Conservation (phyloP, 108 stramenopile species). For the Aurantiochytrium sp. region DNA sequence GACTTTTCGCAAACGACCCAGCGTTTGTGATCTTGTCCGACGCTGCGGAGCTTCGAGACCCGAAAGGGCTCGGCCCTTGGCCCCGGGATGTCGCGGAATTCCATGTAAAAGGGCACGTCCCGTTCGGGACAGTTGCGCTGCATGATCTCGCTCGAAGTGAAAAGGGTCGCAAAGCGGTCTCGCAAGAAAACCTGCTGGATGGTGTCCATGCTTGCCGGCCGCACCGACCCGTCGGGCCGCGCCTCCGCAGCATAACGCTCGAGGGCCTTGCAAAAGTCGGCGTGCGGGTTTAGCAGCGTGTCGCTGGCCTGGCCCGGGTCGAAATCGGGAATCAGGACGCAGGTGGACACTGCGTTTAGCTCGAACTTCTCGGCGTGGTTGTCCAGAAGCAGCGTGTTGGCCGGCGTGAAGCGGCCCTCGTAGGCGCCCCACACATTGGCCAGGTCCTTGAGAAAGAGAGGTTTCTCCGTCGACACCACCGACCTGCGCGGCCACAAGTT, state of each 20-base stretch:
- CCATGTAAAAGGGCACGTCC: background rate
- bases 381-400: constrained; percentile 28
- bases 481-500: constrained; percentile 33
- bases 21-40: background rate
- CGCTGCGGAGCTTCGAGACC: background rate
- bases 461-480: constrained; percentile 23
- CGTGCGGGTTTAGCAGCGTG: background rate
- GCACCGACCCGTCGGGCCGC: background rate
- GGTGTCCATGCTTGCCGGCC: background rate
- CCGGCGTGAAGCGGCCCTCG: background rate
- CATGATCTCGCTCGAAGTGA: constrained; percentile 31
- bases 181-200: background rate
- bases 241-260: background rate
- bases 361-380: constrained; percentile 43
- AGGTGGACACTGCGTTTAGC: constrained; percentile 29
- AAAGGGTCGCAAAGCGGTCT: background rate
- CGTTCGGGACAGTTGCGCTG: constrained; percentile 29
- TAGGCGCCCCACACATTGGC: background rate
- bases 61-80: constrained; percentile 29
- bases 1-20: constrained; percentile 32
- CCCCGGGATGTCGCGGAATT: constrained; percentile 16
- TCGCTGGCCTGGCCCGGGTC: background rate
- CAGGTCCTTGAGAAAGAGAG: constrained; percentile 36
- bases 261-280: background rate
- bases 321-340: constrained; percentile 29